phyloP scores from a whole-genome alignment of 768 basidiomycete species.

The Lepiota subincarnata region DNA sequence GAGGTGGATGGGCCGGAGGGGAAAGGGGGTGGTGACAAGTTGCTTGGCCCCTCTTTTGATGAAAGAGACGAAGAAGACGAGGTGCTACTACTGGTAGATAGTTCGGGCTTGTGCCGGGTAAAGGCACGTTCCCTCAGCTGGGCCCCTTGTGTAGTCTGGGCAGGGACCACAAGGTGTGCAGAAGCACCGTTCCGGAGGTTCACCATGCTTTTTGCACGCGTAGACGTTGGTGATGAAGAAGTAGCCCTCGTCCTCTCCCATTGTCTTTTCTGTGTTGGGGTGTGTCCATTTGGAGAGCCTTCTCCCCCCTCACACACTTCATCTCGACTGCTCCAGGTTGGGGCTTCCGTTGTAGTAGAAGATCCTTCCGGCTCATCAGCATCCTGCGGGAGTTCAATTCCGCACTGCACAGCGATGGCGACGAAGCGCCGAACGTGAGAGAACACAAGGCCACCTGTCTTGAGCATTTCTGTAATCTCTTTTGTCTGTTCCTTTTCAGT shows the following conservation, averaged over 20 bases:
- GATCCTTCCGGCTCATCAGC: slow-evolving; percentile 28
- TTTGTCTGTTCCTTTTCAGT: slow-evolving; percentile 43
- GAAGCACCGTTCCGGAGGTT: slow-evolving; percentile 13
- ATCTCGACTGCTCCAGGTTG: slow-evolving; percentile 13
- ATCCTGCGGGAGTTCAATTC: slow-evolving; percentile 59
- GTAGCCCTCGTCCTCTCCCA: slow-evolving; percentile 18
- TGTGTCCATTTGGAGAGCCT: slow-evolving; percentile 28
- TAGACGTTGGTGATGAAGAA: slow-evolving; percentile 7
- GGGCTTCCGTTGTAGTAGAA: slow-evolving; percentile 21
- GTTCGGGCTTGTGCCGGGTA: slow-evolving; percentile 38
- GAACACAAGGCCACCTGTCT: slow-evolving; percentile 76
- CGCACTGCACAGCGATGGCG: slow-evolving; percentile 69
- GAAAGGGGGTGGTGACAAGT: slow-evolving; percentile 49
- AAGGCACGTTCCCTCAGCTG: slow-evolving; percentile 33
- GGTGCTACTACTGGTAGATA: slow-evolving; percentile 70
- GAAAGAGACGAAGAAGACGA: slow-evolving; percentile 70
- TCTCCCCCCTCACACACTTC: slow-evolving; percentile 20
- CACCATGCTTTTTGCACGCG: slow-evolving; percentile 13
- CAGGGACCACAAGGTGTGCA: slow-evolving; percentile 1
- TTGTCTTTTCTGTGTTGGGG: slow-evolving; percentile 30
- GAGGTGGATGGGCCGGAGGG: slow-evolving; percentile 71
- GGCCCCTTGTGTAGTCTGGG: slow-evolving; percentile 14
- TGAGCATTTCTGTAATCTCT: slow-evolving; percentile 76
- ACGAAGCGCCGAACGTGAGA: slow-evolving; percentile 78
- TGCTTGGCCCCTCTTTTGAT: slow-evolving; percentile 50